Evolutionary conservation across 176 grass and related monocot species (phyloP).

Genomic region (Raddia distichophylla): DNA sequence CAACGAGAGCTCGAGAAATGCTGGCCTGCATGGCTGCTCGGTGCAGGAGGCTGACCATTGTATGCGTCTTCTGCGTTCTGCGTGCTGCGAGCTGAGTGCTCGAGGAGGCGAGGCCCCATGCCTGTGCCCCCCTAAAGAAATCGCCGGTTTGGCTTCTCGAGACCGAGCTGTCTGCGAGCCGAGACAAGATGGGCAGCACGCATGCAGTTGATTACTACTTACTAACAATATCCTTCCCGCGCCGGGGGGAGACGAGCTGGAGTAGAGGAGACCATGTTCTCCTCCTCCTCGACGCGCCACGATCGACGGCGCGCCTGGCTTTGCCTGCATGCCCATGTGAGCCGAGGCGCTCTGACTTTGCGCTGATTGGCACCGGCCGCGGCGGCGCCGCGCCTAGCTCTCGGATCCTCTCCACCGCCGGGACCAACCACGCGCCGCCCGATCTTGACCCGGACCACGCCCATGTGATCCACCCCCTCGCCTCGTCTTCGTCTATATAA

Average conservation of each 20-base stretch:
- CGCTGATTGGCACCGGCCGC: constrained; percentile 38
- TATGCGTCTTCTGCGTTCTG: too few relatives aligned
- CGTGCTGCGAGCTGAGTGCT: too few relatives aligned
- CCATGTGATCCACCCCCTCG: constrained; percentile 29
- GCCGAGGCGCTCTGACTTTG: constrained; percentile 27
- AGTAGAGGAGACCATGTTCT: not conserved
- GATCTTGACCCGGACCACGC: not conserved
- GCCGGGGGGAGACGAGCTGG: not conserved
- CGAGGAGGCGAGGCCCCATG: not conserved
- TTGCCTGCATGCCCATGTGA: not conserved
- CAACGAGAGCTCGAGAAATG: not conserved
- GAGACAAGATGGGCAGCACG: constrained; percentile 11
- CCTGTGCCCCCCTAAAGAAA: not conserved
- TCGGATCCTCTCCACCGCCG: constrained; percentile 11
- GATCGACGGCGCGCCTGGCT: not conserved
- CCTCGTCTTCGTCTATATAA: constrained; percentile 30
- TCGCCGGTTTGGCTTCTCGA: constrained; percentile 39
- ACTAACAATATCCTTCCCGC: not conserved
- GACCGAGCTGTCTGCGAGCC: constrained; percentile 36
- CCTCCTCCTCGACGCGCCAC: constrained; percentile 25
- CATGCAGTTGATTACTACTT: too few relatives aligned
- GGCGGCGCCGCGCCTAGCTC: not conserved
- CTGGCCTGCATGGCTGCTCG: not conserved
- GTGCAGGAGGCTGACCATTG: too few relatives aligned
- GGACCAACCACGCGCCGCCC: constrained; percentile 12